Conservation (phyloP, 2,329 filamentous ascomycete species). For the Cyphellophora attinorum region DNA sequence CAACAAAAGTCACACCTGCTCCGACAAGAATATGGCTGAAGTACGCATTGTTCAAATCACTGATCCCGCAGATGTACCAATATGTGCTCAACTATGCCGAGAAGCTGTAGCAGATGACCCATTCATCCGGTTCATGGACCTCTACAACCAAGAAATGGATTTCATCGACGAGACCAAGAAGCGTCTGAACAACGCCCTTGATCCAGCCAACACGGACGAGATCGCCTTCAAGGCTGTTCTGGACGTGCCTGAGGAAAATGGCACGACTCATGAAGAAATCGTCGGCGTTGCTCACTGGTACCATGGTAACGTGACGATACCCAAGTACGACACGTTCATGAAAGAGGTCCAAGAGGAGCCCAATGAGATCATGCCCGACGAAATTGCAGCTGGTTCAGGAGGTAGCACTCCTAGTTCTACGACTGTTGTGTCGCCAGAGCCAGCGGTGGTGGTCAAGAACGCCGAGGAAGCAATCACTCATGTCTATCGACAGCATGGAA, state of each 20-base stretch:
- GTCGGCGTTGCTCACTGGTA: conserved; percentile 13
- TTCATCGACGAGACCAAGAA: conserved; percentile 7
- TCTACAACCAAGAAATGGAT: conserved; percentile 3
- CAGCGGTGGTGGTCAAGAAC: not conserved
- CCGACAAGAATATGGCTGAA: not conserved
- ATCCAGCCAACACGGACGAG: conserved; percentile 2
- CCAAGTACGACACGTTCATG: conserved; percentile 11
- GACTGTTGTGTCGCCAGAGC: not conserved
- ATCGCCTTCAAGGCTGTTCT: conserved; percentile 12
- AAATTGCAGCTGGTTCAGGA: not conserved
- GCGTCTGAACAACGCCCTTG: conserved; percentile 10
- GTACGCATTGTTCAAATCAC: conserved; percentile 10
- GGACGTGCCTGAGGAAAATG: conserved; percentile 1
- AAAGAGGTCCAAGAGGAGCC: conserved; percentile 1
- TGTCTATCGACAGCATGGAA: conserved; percentile 7
- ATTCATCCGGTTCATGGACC: conserved; percentile 7
- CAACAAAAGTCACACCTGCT: too few relatives aligned
- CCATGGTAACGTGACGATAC: conserved; percentile 10
- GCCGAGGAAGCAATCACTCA: conserved; percentile 6
- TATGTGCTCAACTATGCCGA: conserved; percentile 7
- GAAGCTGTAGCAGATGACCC: conserved; percentile 9
- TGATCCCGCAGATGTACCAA: conserved; percentile 9
- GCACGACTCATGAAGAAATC: conserved; percentile 7
- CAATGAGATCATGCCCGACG: conserved; percentile 2
- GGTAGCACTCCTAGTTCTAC: not conserved